These are phyloP conservation scores for Sporothrix brasiliensis DNA, from an alignment of 2,329 filamentous ascomycete species.

Conservation along the genomic window DNA sequence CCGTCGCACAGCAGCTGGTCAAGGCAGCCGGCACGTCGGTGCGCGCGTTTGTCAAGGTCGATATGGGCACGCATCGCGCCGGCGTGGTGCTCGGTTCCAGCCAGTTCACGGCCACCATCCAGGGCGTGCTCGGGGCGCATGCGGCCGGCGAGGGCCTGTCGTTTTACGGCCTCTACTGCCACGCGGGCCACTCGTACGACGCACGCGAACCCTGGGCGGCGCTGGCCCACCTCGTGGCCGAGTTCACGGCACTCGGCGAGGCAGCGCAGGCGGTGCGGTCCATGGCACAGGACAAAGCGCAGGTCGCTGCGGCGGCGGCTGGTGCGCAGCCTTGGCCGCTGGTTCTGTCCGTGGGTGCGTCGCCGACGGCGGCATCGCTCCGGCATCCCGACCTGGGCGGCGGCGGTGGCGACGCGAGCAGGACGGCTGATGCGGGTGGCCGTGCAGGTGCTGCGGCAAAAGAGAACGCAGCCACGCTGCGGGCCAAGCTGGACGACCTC, in stretches of 20 bases:
- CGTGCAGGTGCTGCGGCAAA: conserved; percentile 17
- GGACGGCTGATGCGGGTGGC: neutral
- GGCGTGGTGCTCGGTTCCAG: conserved; percentile 60
- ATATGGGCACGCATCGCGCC: conserved; percentile 72
- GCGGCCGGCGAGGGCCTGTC: conserved; percentile 41
- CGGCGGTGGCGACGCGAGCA: neutral
- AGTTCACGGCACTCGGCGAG: conserved; percentile 58
- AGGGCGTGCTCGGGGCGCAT: conserved; percentile 46
- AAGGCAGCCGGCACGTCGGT: conserved; percentile 44
- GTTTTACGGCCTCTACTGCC: conserved; percentile 70
- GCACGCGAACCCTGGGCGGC: conserved; percentile 58
- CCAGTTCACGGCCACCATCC: conserved; percentile 52
- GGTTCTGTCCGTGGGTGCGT: conserved; percentile 72
- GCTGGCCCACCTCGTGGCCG: conserved; percentile 59
- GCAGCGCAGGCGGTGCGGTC: conserved; percentile 45
- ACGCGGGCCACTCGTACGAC: conserved; percentile 73
- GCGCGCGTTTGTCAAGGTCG: conserved; percentile 71
- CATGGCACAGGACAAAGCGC: neutral
- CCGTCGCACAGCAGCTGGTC: conserved; percentile 41
- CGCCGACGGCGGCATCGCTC: conserved; percentile 70
- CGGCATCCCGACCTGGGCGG: conserved; percentile 54
- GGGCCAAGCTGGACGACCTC: conserved; percentile 46
- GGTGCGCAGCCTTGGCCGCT: conserved; percentile 39
- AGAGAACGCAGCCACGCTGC: conserved; percentile 45
- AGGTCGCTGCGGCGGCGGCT: neutral